Evolutionary conservation across 2,329 filamentous ascomycete species (phyloP).

Genomic region (Tolypocladium amazonense): DNA sequence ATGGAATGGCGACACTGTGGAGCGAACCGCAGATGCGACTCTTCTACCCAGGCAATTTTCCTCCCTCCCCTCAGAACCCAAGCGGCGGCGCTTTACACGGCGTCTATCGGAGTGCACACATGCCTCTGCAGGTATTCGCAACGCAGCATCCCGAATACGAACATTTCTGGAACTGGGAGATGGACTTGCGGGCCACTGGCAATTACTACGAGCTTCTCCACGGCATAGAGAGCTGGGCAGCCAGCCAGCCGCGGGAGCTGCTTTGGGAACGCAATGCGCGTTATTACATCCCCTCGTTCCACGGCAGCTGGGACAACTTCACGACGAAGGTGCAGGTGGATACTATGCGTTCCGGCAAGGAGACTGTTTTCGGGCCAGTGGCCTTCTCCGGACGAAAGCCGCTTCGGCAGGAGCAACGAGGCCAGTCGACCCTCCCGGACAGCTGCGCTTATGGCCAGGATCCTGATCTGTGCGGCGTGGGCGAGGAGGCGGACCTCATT

Average conservation of each 20-base stretch:
- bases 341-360: constrained; percentile 36
- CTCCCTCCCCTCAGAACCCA: constrained; percentile 52
- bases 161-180: constrained; percentile 62
- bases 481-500: constrained; percentile 65
- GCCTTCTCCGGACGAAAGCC: constrained; percentile 35
- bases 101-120: constrained; percentile 56
- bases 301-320: constrained; percentile 66
- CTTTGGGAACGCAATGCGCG: constrained; percentile 69
- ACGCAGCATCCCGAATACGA: constrained; percentile 53
- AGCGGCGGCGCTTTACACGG: constrained; percentile 51
- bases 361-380: constrained; percentile 61
- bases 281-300: constrained; percentile 64
- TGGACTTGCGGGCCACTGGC: constrained; percentile 55
- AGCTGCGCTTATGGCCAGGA: constrained; percentile 44
- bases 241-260: constrained; percentile 56
- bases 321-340: constrained; percentile 52
- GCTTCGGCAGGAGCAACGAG: constrained; percentile 40
- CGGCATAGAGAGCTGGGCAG: constrained; percentile 55
- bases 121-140: constrained; percentile 55
- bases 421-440: constrained; percentile 41
- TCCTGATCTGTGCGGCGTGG: constrained; percentile 48
- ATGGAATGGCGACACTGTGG: constrained; percentile 72
- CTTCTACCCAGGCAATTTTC: constrained; percentile 63
- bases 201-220: constrained; percentile 66
- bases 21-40: constrained; percentile 75